phyloP scores from a whole-genome alignment of 73 alveolate genomes.

The Paramecium pentaurelia region DNA sequence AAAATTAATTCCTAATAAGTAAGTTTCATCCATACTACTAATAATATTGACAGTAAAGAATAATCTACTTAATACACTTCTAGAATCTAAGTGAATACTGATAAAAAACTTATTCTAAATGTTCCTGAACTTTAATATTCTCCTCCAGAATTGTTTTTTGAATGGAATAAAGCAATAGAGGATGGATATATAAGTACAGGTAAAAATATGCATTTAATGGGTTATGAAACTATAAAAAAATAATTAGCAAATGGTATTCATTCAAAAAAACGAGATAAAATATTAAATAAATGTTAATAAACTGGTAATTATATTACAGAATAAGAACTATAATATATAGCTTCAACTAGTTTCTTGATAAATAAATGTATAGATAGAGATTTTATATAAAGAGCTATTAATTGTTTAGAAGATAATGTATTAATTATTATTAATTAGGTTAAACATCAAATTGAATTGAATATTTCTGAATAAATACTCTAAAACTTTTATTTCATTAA shows the following conservation, averaged over 20 bases:
- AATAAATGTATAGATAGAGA: conserved; percentile 11
- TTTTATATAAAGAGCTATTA: conserved; percentile 2
- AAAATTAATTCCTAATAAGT: neutral
- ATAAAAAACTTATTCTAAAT: neutral
- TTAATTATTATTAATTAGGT: neutral
- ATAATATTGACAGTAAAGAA: neutral
- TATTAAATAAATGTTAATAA: neutral
- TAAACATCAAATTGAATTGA: conserved; percentile 4
- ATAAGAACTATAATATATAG: conserved; percentile 12
- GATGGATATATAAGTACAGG: neutral
- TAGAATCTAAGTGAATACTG: neutral
- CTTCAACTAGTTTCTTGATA: conserved; percentile 12
- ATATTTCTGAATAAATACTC: neutral
- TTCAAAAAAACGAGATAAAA: neutral
- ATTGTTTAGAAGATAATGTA: conserved; percentile 9
- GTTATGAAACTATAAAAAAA: neutral
- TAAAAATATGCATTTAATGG: neutral
- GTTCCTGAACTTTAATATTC: neutral
- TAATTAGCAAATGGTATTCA: neutral
- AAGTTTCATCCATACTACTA: neutral
- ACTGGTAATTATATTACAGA: conserved; percentile 27
- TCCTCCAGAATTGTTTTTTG: neutral
- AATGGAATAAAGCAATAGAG: conserved; percentile 42
- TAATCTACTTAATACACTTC: neutral
- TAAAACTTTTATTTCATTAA: neutral